These are phyloP conservation scores for Leucosporidium creatinivorum DNA, from an alignment of 768 basidiomycete genomes.

Conservation along the genomic window DNA sequence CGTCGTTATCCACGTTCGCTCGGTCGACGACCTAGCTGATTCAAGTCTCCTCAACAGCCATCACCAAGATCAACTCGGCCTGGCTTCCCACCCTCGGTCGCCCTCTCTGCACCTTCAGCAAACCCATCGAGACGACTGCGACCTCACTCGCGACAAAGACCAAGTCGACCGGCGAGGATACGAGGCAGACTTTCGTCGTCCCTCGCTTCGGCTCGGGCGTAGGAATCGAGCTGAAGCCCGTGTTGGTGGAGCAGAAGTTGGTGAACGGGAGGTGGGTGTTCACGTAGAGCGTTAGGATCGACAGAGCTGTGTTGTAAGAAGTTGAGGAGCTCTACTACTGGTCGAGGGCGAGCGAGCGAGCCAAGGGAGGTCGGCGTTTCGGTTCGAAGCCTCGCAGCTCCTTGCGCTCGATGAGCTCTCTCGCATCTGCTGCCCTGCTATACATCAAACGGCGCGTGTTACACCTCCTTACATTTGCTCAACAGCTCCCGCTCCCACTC, in stretches of 20 bases:
- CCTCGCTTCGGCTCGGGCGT: constrained; percentile 78
- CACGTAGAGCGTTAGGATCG: neutral
- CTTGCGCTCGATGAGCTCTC: too few relatives aligned
- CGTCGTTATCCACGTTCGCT: constrained; percentile 24
- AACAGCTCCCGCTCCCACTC: constrained; percentile 80
- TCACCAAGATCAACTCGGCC: constrained; percentile 75
- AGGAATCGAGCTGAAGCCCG: constrained; percentile 73
- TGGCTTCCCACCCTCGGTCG: constrained; percentile 78
- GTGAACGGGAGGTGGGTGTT: constrained; percentile 43
- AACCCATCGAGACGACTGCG: constrained; percentile 19
- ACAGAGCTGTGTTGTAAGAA: too few relatives aligned
- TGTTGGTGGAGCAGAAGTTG: constrained; percentile 46
- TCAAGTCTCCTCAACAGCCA: constrained; percentile 46
- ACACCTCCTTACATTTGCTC: constrained; percentile 18
- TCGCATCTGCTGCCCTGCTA: too few relatives aligned
- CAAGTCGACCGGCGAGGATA: constrained; percentile 40
- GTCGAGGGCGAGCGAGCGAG: too few relatives aligned
- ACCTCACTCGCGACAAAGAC: constrained; percentile 11
- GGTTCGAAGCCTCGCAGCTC: too few relatives aligned
- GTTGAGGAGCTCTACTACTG: too few relatives aligned
- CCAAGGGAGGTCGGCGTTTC: too few relatives aligned
- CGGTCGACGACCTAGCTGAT: constrained; percentile 4
- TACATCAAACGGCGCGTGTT: neutral
- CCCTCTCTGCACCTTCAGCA: constrained; percentile 68
- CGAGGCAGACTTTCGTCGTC: constrained; percentile 59